phyloP scores from a whole-genome alignment of 2,329 filamentous ascomycete genomes.

The Microdochium bolleyi region DNA sequence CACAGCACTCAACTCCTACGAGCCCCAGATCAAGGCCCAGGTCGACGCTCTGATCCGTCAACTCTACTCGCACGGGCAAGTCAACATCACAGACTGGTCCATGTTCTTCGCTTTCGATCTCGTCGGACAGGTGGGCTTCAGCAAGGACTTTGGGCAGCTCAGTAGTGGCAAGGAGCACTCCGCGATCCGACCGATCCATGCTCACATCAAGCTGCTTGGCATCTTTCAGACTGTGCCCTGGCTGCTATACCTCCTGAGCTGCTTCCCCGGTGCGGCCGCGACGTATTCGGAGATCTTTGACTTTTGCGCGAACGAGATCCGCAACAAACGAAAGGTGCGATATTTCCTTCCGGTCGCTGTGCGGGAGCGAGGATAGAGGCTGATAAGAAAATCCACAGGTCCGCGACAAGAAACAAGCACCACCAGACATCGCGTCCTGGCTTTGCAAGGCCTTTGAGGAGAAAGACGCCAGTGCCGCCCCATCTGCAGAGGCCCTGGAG shows the following conservation, averaged over 20 bases:
- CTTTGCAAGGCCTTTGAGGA: slow-evolving; percentile 27
- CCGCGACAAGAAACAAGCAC: slow-evolving; percentile 14
- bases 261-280: slow-evolving; percentile 18
- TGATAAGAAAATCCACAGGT: slow-evolving; percentile 6
- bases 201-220: slow-evolving; percentile 22
- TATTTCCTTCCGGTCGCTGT: no score
- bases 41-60: slow-evolving; percentile 8
- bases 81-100: slow-evolving; percentile 12
- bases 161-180: slow-evolving; percentile 13
- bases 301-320: slow-evolving; percentile 18
- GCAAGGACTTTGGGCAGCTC: slow-evolving; percentile 14
- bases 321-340: slow-evolving; percentile 21
- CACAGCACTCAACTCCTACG: slow-evolving; percentile 12
- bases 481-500: slow-evolving; percentile 16
- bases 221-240: slow-evolving; percentile 24
- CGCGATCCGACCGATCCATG: slow-evolving; percentile 24
- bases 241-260: slow-evolving; percentile 19
- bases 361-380: no score
- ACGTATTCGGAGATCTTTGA: slow-evolving; percentile 19
- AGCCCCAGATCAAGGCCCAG: slow-evolving; percentile 9
- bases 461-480: slow-evolving; percentile 23
- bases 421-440: slow-evolving; percentile 28
- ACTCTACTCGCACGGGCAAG: slow-evolving; percentile 4
- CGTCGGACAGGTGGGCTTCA: slow-evolving; percentile 4
- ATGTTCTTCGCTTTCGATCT: slow-evolving; percentile 13